These are phyloP conservation scores for Annona squamosa DNA, from an alignment of 164 flowering plant species.

Conservation along the genomic window DNA sequence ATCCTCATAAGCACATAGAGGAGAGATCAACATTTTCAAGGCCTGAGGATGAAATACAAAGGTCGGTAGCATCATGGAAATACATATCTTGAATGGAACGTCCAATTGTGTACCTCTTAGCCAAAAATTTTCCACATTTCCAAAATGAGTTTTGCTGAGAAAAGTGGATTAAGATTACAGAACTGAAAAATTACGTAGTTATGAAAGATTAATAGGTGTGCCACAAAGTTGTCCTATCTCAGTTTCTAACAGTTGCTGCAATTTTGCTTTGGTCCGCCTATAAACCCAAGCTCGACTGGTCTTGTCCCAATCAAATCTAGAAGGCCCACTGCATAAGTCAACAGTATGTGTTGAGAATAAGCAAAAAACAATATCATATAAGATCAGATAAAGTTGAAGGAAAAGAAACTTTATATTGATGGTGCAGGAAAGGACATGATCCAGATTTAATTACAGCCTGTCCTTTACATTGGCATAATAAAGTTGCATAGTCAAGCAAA, in stretches of 20 bases:
- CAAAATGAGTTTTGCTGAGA: neutral
- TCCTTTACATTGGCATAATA: neutral
- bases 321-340: constrained; percentile 68
- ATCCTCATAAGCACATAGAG: too few relatives aligned
- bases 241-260: constrained; percentile 43
- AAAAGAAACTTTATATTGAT: too few relatives aligned
- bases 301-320: constrained; percentile 84
- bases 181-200: constrained; percentile 1
- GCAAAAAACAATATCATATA: neutral
- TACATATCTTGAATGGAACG: too few relatives aligned
- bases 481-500: too few relatives aligned
- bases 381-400: too few relatives aligned
- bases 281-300: constrained; percentile 63
- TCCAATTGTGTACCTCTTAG: neutral
- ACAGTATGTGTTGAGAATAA: neutral
- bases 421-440: neutral
- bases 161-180: neutral
- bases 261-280: constrained; percentile 56
- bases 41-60: too few relatives aligned
- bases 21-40: too few relatives aligned
- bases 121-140: neutral
- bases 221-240: constrained; percentile 76
- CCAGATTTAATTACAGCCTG: neutral
- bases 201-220: constrained; percentile 50
- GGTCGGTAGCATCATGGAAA: too few relatives aligned